Base-by-base conservation (phyloP, 495 filamentous ascomycete species). In the Antarctomyces pellizariae region DNA sequence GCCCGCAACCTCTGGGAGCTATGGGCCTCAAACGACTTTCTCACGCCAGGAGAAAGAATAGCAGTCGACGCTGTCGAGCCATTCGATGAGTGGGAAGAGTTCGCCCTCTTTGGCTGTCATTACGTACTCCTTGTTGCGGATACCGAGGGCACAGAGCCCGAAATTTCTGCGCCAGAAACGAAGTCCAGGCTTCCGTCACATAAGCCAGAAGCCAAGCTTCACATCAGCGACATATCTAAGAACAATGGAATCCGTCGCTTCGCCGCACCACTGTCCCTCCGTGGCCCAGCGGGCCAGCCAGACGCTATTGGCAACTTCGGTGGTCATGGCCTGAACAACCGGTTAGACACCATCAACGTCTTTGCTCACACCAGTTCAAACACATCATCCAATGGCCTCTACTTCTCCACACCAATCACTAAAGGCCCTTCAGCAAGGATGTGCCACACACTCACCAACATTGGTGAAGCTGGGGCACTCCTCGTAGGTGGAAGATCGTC, bases 31-130 rank as follows among this genome's bases (percentile, higher is more conserved):
- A 48, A 64, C 2, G 48, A 45, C 6, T 74, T 76, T 36, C 38
- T 89, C 10, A 48, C 52, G 2, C 37, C 54, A 1, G 49, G 52
- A 1, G 56, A 72, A 24, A 57, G 71, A 29, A 45, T 36, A 9
- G 37, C 41, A 13, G 47, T 91, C 13, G 72, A 90, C 32, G 39
- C 41, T 0, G 44, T 75, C 16, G 83, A 92, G 43, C 67, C 71
- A 11, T 92, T 93, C 44, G 83, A 93, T 47, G 82, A 93, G 49
- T 92, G 78, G 79, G 83, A 93, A 47, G 83, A 93, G 35, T 79
- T 91, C 43, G 75, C 75, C 7, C 50, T 92, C 3, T 93, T 86
- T 45, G 70, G 59, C 4, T 64, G 67, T 26, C 83, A 91, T 49
- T 90, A 91, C 49, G 84, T 83, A 36, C 49, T 93, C 16, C 54